phyloP scores from a whole-genome alignment of 495 filamentous ascomycete genomes.

The Venustampulla echinocandica region DNA sequence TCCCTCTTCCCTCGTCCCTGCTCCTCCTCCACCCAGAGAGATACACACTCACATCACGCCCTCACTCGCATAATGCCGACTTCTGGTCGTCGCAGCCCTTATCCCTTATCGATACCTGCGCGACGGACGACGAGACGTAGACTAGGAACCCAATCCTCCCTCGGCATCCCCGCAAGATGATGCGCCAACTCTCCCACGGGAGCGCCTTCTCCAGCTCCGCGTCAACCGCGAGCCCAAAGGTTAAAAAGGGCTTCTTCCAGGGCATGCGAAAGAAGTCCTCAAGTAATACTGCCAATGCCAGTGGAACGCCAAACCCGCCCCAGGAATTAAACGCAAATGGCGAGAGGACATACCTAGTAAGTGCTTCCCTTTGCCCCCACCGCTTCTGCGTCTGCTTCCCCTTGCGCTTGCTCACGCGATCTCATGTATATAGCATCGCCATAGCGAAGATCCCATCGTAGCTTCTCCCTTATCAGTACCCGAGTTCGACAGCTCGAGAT shows the following conservation, averaged over 20 bases:
- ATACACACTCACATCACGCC: neutral
- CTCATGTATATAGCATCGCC: slow-evolving; percentile 2
- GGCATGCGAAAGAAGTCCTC: slow-evolving; percentile 10
- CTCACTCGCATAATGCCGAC: slow-evolving; percentile 3
- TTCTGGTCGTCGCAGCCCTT: neutral
- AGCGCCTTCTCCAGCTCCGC: slow-evolving; percentile 11
- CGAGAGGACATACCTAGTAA: neutral
- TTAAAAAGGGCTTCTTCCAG: slow-evolving; percentile 12
- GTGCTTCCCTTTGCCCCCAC: neutral
- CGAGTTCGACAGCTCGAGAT: slow-evolving; percentile 14
- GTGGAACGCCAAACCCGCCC: no score
- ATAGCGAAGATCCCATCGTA: slow-evolving; percentile 10
- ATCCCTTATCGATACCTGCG: neutral
- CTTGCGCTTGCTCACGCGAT: neutral
- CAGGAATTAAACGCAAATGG: no score
- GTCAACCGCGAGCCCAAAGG: slow-evolving; percentile 8
- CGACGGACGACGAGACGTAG: slow-evolving; percentile 5
- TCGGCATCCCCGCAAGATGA: slow-evolving; percentile 8
- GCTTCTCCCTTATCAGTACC: slow-evolving; percentile 7
- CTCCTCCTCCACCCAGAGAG: neutral
- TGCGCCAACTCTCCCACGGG: slow-evolving; percentile 15
- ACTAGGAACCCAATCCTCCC: no score
- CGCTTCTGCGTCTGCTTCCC: neutral
- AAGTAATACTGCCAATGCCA: no score
- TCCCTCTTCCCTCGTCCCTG: no score